Base-by-base conservation (phyloP, 768 basidiomycete species). In the Pleurotus citrinopileatus region DNA sequence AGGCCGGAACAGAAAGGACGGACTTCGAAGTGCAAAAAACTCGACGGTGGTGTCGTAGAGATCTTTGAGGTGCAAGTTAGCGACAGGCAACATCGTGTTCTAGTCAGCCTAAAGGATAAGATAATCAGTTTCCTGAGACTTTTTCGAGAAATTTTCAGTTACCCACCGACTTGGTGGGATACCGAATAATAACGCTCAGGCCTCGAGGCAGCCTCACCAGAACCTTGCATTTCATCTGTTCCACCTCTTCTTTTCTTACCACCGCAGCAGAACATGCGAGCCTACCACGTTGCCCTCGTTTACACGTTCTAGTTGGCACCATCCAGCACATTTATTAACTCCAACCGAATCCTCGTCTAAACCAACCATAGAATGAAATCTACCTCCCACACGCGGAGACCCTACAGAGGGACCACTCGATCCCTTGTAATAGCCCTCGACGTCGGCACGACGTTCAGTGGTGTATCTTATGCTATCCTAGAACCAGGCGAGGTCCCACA, bases 381-480 rank as follows among this genome's bases (percentile, higher is more conserved):
- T 38, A 67, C 76, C n/a, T 71, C 77, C 12, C 83, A 84, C 65
- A 82, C 81, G 61, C 80, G 89, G 53, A 89, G 87, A 68, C 89
- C 89, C 20, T 90, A 89, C 66, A 75, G 69, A 5, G 89, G 89
- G 42, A 62, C 75, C 10, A 70, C 72, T 15, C 78, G 87, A 60
- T 80, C 85, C 55, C 79, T 91, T 52, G 87, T 86, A 57, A 77
- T 91, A 60, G 89, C 89, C 4, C 81, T 91, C 67, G 89, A 91
- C 62, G 80, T 91, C 58, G 89, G 89, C 22, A 91, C 89, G 0
- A 91, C 89, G 0, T 91, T 91, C 63, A 87, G 86, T 61, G 89
- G 89, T 13, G 89, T 86, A 1, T 91, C 89, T 28, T 91, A 91
- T 66, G 86, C 89, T 1, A 87, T 91, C 55, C 80, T 91, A 28